Evolutionary conservation across 2,329 filamentous ascomycete species (phyloP).

Genomic region (Aspergillus awamori): DNA sequence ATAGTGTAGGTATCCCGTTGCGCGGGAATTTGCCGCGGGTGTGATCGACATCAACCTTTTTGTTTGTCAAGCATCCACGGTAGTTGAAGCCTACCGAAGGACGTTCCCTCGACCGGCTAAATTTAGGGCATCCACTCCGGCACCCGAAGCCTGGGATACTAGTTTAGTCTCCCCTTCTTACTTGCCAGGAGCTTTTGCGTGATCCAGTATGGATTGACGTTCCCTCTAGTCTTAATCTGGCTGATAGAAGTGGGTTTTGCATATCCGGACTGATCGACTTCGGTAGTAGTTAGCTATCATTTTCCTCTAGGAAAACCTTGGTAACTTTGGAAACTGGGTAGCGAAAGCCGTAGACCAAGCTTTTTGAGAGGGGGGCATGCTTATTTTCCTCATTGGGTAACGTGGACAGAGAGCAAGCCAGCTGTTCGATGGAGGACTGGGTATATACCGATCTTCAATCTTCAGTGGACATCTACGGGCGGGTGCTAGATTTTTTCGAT

Average conservation of each 20-base stretch:
- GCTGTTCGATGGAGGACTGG: not conserved
- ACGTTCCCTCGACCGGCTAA: not conserved
- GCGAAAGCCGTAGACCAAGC: not conserved
- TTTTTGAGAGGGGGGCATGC: not conserved
- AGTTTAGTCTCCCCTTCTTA: not conserved
- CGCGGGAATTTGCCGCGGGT: slow-evolving; percentile 1
- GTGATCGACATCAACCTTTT: slow-evolving; percentile 1
- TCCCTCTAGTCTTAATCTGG: not conserved
- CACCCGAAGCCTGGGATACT: slow-evolving; percentile 5
- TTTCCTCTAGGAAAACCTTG: too few species aligned
- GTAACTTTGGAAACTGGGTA: too few species aligned
- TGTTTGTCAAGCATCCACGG: not conserved
- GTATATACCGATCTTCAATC: not conserved
- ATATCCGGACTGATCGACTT: not conserved
- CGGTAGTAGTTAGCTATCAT: not conserved
- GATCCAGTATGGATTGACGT: slow-evolving; percentile 20
- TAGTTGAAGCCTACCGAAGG: not conserved
- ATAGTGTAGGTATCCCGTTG: not conserved
- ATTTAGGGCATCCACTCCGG: slow-evolving; percentile 11
- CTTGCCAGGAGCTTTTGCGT: slow-evolving; percentile 18
- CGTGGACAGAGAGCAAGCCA: not conserved
- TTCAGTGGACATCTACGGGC: not conserved
- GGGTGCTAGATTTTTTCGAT: too few species aligned
- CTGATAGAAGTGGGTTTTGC: slow-evolving; percentile 7
- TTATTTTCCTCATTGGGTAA: not conserved